A percentile compares a stretch with the other conserved stretches of the same genome.
These are phyloP conservation scores for Auricularia heimuer DNA, from an alignment of 768 basidiomycete species.

Conservation along the genomic window DNA sequence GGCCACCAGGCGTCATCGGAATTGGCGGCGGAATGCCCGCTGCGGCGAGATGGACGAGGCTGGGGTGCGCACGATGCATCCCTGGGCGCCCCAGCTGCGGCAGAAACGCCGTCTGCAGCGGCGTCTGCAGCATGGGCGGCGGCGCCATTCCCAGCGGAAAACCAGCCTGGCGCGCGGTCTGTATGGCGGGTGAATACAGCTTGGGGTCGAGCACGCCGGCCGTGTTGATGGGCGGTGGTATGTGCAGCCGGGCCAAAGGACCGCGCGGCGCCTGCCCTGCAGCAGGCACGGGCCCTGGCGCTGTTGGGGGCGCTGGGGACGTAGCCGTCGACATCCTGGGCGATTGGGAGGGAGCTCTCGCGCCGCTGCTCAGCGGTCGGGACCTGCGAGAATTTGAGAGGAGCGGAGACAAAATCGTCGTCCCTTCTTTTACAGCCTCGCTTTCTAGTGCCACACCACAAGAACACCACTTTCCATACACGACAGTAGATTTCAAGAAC, in stretches of 20 bases:
- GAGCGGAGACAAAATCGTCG: neutral
- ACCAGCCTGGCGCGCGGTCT: slow-evolving; percentile 45
- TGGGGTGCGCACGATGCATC: slow-evolving; percentile 48
- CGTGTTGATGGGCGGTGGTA: slow-evolving; percentile 42
- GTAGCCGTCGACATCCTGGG: neutral
- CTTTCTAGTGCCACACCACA: too few species aligned
- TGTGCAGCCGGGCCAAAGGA: slow-evolving; percentile 42
- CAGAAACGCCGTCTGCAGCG: slow-evolving; percentile 59
- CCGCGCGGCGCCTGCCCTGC: neutral
- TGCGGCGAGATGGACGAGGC: slow-evolving; percentile 54
- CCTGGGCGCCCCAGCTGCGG: slow-evolving; percentile 38
- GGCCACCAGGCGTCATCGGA: slow-evolving; percentile 51
- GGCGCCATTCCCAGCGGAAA: slow-evolving; percentile 36
- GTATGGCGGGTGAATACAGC: slow-evolving; percentile 57
- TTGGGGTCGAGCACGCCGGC: slow-evolving; percentile 35
- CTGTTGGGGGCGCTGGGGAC: neutral
- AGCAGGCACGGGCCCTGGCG: neutral
- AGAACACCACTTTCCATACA: neutral
- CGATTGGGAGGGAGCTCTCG: neutral
- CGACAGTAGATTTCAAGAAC: neutral
- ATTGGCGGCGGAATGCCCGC: slow-evolving; percentile 45
- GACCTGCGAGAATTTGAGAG: neutral
- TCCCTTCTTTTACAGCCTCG: neutral
- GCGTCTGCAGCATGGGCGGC: slow-evolving; percentile 47
- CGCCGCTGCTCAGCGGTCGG: neutral